Conservation (phyloP, 2,329 filamentous ascomycete genomes). For the Phaeosphaeria sp. region DNA sequence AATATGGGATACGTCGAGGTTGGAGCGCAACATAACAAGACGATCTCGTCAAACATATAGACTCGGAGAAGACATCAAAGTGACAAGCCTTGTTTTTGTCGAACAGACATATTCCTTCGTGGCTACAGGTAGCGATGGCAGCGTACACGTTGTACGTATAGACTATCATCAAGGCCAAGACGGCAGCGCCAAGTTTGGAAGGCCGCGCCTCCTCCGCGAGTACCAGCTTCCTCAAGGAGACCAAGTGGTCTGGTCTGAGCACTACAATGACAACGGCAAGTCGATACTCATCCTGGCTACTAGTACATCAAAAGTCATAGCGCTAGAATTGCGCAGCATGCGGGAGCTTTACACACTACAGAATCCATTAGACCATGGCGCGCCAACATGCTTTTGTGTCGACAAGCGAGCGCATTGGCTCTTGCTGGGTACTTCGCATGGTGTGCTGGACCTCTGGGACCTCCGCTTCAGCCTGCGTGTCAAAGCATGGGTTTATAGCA, state of each 20-base stretch:
- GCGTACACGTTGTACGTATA: conserved; percentile 81
- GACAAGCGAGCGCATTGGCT: conserved; percentile 90
- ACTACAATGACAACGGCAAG: conserved; percentile 80
- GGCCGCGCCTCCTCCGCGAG: conserved; percentile 72
- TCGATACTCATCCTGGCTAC: conserved; percentile 90
- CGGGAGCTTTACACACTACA: conserved; percentile 77
- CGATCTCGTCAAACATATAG: conserved; percentile 85
- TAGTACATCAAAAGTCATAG: conserved; percentile 81
- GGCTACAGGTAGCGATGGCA: conserved; percentile 88
- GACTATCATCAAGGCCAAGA: conserved; percentile 65
- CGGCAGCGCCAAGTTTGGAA: conserved; percentile 73
- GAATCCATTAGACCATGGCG: conserved; percentile 91
- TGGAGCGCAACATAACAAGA: conserved; percentile 90
- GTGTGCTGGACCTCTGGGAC: conserved; percentile 93
- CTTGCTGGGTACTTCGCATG: conserved; percentile 88
- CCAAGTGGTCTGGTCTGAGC: conserved; percentile 87
- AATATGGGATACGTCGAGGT: conserved; percentile 87
- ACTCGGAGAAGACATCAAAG: conserved; percentile 72
- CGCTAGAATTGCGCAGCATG: conserved; percentile 89
- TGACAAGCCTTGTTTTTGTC: conserved; percentile 86
- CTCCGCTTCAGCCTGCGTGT: conserved; percentile 89
- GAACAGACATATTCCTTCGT: conserved; percentile 94
- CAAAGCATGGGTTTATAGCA: conserved; percentile 86
- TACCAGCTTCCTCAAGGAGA: conserved; percentile 79
- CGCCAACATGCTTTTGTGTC: conserved; percentile 88